phyloP scores from a whole-genome alignment of 805 yeast species.

The Priceomyces medius region DNA sequence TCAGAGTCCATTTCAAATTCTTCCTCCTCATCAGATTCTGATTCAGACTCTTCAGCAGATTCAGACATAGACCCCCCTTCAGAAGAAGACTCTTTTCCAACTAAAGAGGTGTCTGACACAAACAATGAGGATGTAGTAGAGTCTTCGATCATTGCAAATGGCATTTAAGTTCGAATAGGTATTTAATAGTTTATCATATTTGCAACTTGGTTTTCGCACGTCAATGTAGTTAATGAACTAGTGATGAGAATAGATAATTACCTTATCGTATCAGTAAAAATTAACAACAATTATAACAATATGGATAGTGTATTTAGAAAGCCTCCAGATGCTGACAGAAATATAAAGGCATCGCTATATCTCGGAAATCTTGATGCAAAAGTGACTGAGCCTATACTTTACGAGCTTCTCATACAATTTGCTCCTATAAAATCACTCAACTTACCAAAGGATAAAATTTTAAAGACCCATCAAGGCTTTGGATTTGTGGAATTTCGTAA shows the following conservation, averaged over 20 bases:
- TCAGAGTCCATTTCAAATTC: constrained; percentile 15
- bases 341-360: constrained; percentile 65
- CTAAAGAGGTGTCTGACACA: no score
- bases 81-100: no score
- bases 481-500: constrained; percentile 77
- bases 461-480: constrained; percentile 75
- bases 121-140: no score
- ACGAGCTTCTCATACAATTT: constrained; percentile 81
- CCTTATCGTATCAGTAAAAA: no score
- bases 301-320: constrained; percentile 34
- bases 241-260: neutral
- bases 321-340: constrained; percentile 46
- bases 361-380: constrained; percentile 80
- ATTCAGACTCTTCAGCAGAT: constrained; percentile 3
- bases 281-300: neutral
- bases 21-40: neutral
- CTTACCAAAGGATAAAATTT: constrained; percentile 76
- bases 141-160: no score
- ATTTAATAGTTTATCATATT: no score
- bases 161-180: no score
- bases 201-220: constrained; percentile 2
- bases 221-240: neutral
- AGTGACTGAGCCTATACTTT: constrained; percentile 68
- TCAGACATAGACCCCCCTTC: neutral
- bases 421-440: constrained; percentile 72